Percentiles rank a stretch among this genome's conserved stretches.
Evolutionary conservation across 2,329 filamentous ascomycete species (phyloP).

Genomic region (Bipolaris bicolor): DNA sequence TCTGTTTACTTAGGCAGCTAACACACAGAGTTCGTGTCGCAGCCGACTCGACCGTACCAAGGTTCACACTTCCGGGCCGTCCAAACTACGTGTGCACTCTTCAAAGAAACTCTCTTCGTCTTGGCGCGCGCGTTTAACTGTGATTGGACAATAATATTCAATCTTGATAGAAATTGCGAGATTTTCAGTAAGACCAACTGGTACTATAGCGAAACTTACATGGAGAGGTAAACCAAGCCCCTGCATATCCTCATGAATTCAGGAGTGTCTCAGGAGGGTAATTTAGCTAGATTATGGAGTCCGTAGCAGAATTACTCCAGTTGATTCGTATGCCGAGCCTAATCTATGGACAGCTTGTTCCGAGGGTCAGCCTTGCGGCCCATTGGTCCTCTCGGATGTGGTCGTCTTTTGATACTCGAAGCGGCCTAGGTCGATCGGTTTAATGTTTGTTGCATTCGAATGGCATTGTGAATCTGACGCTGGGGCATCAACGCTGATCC

Average conservation of each 20-base stretch:
- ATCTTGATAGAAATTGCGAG: not conserved
- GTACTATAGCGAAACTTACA: not conserved
- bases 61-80: conserved; percentile 2
- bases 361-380: not conserved
- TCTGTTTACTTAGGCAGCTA: not conserved
- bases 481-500: not conserved
- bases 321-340: not conserved
- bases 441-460: not conserved
- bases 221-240: not conserved
- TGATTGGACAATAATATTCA: not conserved
- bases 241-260: not conserved
- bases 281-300: not conserved
- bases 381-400: not conserved
- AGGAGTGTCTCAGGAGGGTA: not conserved
- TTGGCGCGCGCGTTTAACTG: not conserved
- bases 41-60: conserved; percentile 1
- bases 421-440: not conserved
- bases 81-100: not conserved
- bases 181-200: not conserved
- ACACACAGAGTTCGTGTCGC: conserved; percentile 1
- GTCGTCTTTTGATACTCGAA: not conserved
- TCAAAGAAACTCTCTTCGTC: conserved; percentile 1
- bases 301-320: not conserved
- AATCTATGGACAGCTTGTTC: not conserved
- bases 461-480: not conserved